A percentile compares a stretch with the other conserved stretches of the same genome.
These are phyloP conservation scores for Aspergillus japonicus DNA, from an alignment of 2,329 filamentous ascomycete genomes.

Conservation along the genomic window DNA sequence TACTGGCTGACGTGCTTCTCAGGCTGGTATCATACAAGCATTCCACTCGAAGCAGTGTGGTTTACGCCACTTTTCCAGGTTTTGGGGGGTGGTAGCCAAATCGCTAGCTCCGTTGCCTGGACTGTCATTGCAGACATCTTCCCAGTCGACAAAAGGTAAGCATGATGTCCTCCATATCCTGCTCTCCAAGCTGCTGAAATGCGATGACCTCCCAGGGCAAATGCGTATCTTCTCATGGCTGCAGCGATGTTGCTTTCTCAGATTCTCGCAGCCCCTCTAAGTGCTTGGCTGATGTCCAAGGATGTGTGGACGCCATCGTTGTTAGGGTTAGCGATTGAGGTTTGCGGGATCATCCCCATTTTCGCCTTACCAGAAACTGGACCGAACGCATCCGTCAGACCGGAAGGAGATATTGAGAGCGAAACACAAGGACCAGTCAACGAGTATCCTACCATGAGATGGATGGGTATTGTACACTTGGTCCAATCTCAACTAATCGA, in stretches of 20 bases:
- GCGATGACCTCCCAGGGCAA: conserved; percentile 1
- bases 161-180: not conserved
- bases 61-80: conserved; percentile 16
- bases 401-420: not conserved
- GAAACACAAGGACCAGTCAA: not conserved
- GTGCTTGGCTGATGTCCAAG: conserved; percentile 14
- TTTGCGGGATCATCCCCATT: conserved; percentile 3
- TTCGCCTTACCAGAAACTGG: conserved; percentile 13
- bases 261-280: conserved; percentile 13
- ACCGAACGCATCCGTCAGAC: not conserved
- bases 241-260: conserved; percentile 7
- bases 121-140: conserved; percentile 15
- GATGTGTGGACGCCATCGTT: conserved; percentile 12
- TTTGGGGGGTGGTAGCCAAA: conserved; percentile 12
- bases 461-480: not conserved
- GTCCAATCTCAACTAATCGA: conserved; percentile 2
- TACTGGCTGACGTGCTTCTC: not conserved
- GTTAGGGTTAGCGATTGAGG: conserved; percentile 6
- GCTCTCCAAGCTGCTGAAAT: not conserved
- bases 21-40: conserved; percentile 10
- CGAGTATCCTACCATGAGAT: not conserved
- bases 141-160: conserved; percentile 11
- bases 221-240: conserved; percentile 9
- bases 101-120: conserved; percentile 10
- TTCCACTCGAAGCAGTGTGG: conserved; percentile 14